phyloP scores from a whole-genome alignment of 1,284 basidiomycete species.

The Cutaneotrichosporon sp. region DNA sequence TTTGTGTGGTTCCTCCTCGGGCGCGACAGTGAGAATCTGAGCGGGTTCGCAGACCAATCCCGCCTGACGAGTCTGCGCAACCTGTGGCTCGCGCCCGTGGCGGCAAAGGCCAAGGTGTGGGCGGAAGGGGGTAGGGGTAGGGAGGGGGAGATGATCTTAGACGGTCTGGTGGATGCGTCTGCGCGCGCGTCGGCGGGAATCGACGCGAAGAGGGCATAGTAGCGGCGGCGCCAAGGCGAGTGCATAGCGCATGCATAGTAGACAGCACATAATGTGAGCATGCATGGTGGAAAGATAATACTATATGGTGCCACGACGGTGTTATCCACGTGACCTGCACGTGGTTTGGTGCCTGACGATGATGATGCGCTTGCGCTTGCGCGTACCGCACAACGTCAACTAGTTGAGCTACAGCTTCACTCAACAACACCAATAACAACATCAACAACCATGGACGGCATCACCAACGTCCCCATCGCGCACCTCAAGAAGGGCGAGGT shows the following conservation, averaged over 20 bases:
- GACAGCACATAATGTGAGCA: not conserved
- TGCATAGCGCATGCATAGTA: not conserved
- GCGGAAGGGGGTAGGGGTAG: not conserved
- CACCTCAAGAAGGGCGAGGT: conserved; percentile 86
- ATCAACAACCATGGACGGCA: conserved; percentile 41
- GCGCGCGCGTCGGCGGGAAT: conserved; percentile 15
- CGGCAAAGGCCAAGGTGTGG: conserved; percentile 17
- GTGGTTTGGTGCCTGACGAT: not conserved
- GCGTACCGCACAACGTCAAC: conserved; percentile 14
- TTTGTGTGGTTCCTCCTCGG: conserved; percentile 23
- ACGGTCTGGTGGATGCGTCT: conserved; percentile 19
- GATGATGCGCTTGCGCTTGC: conserved; percentile 13
- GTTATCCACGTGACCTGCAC: conserved; percentile 1
- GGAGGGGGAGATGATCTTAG: conserved; percentile 15
- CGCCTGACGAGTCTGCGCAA: conserved; percentile 9
- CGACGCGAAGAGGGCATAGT: not conserved
- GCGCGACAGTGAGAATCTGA: conserved; percentile 19
- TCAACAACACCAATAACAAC: not conserved
- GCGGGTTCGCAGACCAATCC: conserved; percentile 12
- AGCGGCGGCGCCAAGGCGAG: no score
- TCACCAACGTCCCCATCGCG: conserved; percentile 49
- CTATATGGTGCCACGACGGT: not conserved
- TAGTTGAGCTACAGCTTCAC: not conserved
- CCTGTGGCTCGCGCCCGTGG: conserved; percentile 9
- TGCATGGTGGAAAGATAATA: not conserved